Percentiles rank a stretch among this genome's conserved stretches.
phyloP scores from a whole-genome alignment of 805 yeast species.

The Kodamaea fukazawae region DNA sequence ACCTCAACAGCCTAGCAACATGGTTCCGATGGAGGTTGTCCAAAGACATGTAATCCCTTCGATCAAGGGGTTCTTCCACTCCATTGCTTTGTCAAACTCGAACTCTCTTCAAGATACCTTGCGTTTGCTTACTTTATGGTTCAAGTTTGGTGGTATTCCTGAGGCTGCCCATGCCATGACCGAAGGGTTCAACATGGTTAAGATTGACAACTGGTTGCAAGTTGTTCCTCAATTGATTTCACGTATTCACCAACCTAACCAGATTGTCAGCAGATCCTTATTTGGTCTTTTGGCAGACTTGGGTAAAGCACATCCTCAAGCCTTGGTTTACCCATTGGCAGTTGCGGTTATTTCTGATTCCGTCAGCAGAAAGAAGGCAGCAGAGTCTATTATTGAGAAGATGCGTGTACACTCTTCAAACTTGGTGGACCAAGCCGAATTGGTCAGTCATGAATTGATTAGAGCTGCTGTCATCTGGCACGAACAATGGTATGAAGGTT shows the following conservation, averaged over 20 bases:
- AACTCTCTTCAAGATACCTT: constrained; percentile 91
- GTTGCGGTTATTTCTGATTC: constrained; percentile 96
- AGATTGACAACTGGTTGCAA: constrained; percentile 90
- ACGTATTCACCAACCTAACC: constrained; percentile 93
- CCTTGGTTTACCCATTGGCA: constrained; percentile 89
- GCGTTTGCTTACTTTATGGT: constrained; percentile 89
- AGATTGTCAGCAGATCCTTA: constrained; percentile 74
- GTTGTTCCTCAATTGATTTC: constrained; percentile 95
- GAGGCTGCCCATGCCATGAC: constrained; percentile 89
- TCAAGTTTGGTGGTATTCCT: constrained; percentile 88
- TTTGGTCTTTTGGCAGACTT: constrained; percentile 78
- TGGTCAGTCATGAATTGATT: constrained; percentile 90
- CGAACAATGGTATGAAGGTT: constrained; percentile 96
- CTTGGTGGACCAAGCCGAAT: constrained; percentile 86
- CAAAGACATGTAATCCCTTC: constrained; percentile 94
- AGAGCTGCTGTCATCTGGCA: constrained; percentile 97
- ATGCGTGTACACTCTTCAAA: constrained; percentile 85
- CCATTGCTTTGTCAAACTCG: constrained; percentile 81
- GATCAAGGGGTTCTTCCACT: constrained; percentile 90
- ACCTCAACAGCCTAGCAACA: constrained; percentile 14
- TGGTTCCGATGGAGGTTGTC: constrained; percentile 53
- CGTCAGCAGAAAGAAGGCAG: constrained; percentile 85
- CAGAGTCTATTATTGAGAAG: constrained; percentile 83
- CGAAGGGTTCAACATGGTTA: constrained; percentile 87
- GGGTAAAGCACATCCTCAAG: constrained; percentile 96